Conservation (phyloP, 1,284 basidiomycete genomes). For the Neotropicomus parvogracilis region DNA sequence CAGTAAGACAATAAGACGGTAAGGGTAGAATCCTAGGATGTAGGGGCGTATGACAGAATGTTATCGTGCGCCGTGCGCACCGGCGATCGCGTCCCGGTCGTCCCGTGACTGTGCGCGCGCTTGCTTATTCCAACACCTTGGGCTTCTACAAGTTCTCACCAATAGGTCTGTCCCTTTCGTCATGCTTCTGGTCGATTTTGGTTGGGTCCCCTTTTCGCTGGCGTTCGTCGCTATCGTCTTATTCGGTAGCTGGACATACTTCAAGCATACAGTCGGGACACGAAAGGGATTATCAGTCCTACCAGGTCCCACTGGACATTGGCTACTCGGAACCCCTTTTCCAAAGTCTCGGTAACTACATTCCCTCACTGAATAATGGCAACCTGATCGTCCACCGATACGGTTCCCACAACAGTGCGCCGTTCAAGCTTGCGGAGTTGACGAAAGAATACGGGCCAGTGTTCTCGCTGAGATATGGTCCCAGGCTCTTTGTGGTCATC, state of each 20-base stretch:
- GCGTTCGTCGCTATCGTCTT: slow-evolving; percentile 6
- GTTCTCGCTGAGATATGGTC: slow-evolving; percentile 7
- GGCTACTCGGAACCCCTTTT: slow-evolving; percentile 22
- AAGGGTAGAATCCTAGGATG: no score
- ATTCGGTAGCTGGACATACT: slow-evolving; percentile 4
- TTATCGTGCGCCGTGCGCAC: no score
- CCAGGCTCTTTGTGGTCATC: slow-evolving; percentile 9
- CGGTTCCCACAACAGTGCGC: slow-evolving; percentile 11
- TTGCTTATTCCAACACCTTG: no score
- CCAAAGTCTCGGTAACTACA: slow-evolving; percentile 19
- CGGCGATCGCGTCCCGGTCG: no score
- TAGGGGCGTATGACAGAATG: no score
- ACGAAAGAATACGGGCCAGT: slow-evolving; percentile 12
- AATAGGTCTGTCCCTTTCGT: neutral
- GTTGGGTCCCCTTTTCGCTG: slow-evolving; percentile 1
- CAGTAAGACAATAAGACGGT: no score
- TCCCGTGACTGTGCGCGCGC: no score
- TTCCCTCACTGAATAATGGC: neutral
- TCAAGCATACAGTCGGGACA: neutral
- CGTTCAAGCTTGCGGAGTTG: slow-evolving; percentile 11
- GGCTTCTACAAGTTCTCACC: neutral
- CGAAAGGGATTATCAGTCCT: slow-evolving; percentile 19
- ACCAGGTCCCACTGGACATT: slow-evolving; percentile 25
- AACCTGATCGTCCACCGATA: neutral
- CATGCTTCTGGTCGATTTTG: slow-evolving; percentile 1